Percentiles rank a stretch among this genome's conserved stretches.
phyloP scores from a whole-genome alignment of 371 early-diverging fungal genomes.

The Mortierella sp. region DNA sequence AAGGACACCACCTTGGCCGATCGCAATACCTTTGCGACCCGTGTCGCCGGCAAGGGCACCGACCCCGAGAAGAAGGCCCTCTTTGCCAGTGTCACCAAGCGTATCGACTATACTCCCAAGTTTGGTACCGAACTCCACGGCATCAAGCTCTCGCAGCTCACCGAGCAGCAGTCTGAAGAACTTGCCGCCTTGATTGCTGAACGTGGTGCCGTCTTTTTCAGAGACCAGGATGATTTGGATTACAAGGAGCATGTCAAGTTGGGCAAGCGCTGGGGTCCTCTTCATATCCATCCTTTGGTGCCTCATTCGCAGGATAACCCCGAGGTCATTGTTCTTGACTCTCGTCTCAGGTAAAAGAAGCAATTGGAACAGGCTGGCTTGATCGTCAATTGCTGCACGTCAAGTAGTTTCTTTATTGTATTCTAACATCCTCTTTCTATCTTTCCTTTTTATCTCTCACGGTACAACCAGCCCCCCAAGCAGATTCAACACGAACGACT shows the following conservation, averaged over 20 bases:
- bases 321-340: conserved; percentile 53
- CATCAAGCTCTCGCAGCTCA: conserved; percentile 65
- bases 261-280: conserved; percentile 66
- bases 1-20: conserved; percentile 10
- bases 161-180: conserved; percentile 67
- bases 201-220: conserved; percentile 74
- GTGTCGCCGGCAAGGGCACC: conserved; percentile 60
- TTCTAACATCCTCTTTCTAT: neutral
- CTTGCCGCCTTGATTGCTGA: conserved; percentile 69
- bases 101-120: conserved; percentile 70
- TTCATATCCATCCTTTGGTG: conserved; percentile 71
- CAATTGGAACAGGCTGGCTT: neutral
- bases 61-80: conserved; percentile 74
- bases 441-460: neutral
- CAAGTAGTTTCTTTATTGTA: neutral
- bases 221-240: conserved; percentile 67
- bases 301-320: conserved; percentile 48
- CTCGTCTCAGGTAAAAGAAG: conserved; percentile 37
- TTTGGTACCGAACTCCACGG: conserved; percentile 80
- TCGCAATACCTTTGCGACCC: conserved; percentile 36
- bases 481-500: conserved; percentile 57
- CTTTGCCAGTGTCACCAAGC: conserved; percentile 67
- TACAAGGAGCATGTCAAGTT: conserved; percentile 65
- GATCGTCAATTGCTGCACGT: no score
- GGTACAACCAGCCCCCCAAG: conserved; percentile 12